Base-by-base conservation (phyloP, 176 grass and related monocot species). In the Calamus simplicifolius region DNA sequence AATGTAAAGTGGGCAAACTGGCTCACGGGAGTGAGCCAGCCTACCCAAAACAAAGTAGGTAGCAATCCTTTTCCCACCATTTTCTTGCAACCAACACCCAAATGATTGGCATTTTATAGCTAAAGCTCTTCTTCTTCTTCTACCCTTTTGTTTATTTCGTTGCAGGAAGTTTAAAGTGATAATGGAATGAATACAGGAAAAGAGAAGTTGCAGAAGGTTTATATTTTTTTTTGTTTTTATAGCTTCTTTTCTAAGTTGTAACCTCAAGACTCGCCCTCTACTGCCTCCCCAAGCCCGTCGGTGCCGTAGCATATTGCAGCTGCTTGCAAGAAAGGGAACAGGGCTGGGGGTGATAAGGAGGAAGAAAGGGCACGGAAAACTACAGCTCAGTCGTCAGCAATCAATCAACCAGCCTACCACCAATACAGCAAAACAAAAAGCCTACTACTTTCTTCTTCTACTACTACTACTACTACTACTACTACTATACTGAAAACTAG, bases 41-140 rank as follows among this genome's bases (percentile, higher is more conserved):
- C 69, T 69, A 2, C 68, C 79, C 65, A 83, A 84, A 92, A 87
- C 69, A 92, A 80, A 83, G 88, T 92, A 78, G 78, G 81, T 65
- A 84, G 35, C 35, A 3, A 43, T 43, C 35, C 35, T 43, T 31
- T 31, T 31, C 5, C 29, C 29, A 31, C 29, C 29, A 5, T 1
- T 31, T 4, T 31, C 29, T 6, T 31, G 29, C 4, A 31, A 31
- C 29, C 0, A 13, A 43, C 8, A 43, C 35, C 0, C 35, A 43
- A 43, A 43, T 13, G 8, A 43, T 23, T 43, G 35, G 2, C 1
- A 43, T 12, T 43, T 43, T 12, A 43, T 43, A 43, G 35, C 35
- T 43, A 43, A 23, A 23, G 35, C 35, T 43, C 35, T 43, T 10
- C 35, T 43, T 43, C 35, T 57, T 76, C 19, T 2, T n/a, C n/a